Percentiles rank a stretch among this genome's conserved stretches.
Conservation (phyloP, 139 green algal genomes). For the Coelastrella sp. region DNA sequence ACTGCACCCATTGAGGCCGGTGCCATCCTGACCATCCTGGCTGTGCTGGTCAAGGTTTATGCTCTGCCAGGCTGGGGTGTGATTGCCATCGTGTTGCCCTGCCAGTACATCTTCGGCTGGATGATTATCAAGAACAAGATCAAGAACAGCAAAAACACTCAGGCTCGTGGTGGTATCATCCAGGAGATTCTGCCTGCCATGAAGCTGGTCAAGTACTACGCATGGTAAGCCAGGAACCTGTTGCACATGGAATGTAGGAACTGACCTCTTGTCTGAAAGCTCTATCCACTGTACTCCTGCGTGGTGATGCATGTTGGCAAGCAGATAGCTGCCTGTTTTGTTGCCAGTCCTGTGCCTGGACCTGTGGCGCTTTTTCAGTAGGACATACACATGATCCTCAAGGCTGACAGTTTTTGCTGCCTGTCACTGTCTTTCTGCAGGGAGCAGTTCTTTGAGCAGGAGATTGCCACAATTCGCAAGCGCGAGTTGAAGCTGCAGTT, state of each 20-base stretch:
- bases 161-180: constrained; percentile 55
- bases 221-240: constrained; percentile 51
- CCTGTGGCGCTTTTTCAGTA: not conserved
- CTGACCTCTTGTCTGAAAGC: not conserved
- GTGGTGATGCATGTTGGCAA: not conserved
- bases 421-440: not conserved
- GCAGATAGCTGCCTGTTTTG: too few relatives aligned
- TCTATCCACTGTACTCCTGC: not conserved
- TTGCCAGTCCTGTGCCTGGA: not conserved
- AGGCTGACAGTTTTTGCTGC: not conserved
- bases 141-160: constrained; percentile 55
- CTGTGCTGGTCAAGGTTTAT: constrained; percentile 62
- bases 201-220: constrained; percentile 85
- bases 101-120: constrained; percentile 78
- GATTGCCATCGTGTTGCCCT: constrained; percentile 52
- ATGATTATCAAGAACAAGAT: constrained; percentile 76
- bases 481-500: constrained; percentile 55
- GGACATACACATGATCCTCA: not conserved
- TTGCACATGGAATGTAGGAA: not conserved
- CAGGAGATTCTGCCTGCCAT: constrained; percentile 81
- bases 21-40: constrained; percentile 72
- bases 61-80: constrained; percentile 52
- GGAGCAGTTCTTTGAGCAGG: constrained; percentile 73
- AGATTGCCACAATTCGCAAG: constrained; percentile 53
- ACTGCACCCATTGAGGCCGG: constrained; percentile 70